phyloP scores from a whole-genome alignment of 495 filamentous ascomycete genomes.

The Xylaria intraflava region DNA sequence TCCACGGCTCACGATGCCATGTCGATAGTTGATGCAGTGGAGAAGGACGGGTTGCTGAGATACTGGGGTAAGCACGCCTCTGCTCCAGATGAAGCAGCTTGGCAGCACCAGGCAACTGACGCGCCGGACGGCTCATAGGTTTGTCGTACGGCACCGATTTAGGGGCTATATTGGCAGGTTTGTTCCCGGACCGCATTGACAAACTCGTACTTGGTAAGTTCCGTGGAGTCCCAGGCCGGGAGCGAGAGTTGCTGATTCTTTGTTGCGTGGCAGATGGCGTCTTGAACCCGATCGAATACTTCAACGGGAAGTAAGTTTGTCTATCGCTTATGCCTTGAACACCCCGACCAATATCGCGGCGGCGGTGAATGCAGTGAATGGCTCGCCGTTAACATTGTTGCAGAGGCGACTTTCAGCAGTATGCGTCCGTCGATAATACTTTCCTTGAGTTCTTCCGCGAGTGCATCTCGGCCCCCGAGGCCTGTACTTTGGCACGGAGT shows the following conservation, averaged over 20 bases:
- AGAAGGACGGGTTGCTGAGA: slow-evolving; percentile 38
- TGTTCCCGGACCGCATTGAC: slow-evolving; percentile 43
- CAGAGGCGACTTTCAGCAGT: background rate
- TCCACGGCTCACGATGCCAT: slow-evolving; percentile 40
- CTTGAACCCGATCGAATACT: slow-evolving; percentile 36
- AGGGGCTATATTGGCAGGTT: slow-evolving; percentile 35
- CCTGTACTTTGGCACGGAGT: background rate
- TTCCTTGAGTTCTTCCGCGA: slow-evolving; percentile 6
- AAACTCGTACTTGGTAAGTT: slow-evolving; percentile 27
- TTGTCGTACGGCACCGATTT: slow-evolving; percentile 40
- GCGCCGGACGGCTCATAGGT: slow-evolving; percentile 12
- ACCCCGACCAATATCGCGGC: background rate
- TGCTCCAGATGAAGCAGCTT: background rate
- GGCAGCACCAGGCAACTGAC: background rate
- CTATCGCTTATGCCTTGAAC: background rate
- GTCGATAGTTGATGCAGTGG: slow-evolving; percentile 36
- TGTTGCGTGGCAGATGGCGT: slow-evolving; percentile 27
- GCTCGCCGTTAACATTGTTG: background rate
- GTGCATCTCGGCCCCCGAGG: slow-evolving; percentile 5
- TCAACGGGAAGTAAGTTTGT: slow-evolving; percentile 20
- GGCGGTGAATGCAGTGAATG: no score
- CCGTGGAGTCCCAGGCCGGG: background rate
- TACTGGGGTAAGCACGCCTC: slow-evolving; percentile 37
- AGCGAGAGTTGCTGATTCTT: background rate
- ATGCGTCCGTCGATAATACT: background rate